Evolutionary conservation across 2,329 filamentous ascomycete species (phyloP).

Genomic region (Monosporascus sp.): DNA sequence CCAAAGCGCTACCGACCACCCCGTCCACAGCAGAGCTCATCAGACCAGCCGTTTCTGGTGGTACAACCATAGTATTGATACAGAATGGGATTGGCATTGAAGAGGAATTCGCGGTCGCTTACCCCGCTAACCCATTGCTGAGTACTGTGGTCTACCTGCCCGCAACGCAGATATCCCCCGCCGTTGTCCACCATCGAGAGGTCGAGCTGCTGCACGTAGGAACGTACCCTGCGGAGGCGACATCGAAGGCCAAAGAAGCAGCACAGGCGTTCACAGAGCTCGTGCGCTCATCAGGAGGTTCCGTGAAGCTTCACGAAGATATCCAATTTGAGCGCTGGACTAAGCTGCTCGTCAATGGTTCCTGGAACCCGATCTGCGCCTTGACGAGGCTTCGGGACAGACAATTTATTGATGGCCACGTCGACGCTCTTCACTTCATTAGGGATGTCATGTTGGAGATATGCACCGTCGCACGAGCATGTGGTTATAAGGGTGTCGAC

Average conservation of each 20-base stretch:
- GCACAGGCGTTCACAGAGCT: slow-evolving; percentile 34
- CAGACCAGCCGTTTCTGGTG: slow-evolving; percentile 18
- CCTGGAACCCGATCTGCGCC: slow-evolving; percentile 52
- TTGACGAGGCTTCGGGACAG: slow-evolving; percentile 41
- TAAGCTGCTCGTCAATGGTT: slow-evolving; percentile 49
- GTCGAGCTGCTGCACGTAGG: slow-evolving; percentile 45
- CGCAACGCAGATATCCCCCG: slow-evolving; percentile 42
- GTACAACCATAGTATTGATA: slow-evolving; percentile 47
- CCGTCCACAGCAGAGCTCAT: slow-evolving; percentile 22
- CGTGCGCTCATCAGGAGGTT: slow-evolving; percentile 36
- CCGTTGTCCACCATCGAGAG: slow-evolving; percentile 39
- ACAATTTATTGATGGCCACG: slow-evolving; percentile 31
- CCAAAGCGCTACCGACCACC: slow-evolving; percentile 19
- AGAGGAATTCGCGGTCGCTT: slow-evolving; percentile 38
- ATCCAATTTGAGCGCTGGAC: slow-evolving; percentile 48
- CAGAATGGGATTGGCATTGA: slow-evolving; percentile 56
- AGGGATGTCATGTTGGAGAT: slow-evolving; percentile 30
- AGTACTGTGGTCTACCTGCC: slow-evolving; percentile 49
- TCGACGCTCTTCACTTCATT: slow-evolving; percentile 18
- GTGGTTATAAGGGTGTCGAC: slow-evolving; percentile 23
- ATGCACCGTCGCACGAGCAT: slow-evolving; percentile 24
- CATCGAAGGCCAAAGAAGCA: slow-evolving; percentile 19
- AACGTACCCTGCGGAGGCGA: slow-evolving; percentile 35
- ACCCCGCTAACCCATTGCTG: slow-evolving; percentile 44
- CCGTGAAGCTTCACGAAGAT: slow-evolving; percentile 37